These are phyloP conservation scores for Rhizophora apiculata DNA, from an alignment of 345 rosid genomes.

Conservation along the genomic window DNA sequence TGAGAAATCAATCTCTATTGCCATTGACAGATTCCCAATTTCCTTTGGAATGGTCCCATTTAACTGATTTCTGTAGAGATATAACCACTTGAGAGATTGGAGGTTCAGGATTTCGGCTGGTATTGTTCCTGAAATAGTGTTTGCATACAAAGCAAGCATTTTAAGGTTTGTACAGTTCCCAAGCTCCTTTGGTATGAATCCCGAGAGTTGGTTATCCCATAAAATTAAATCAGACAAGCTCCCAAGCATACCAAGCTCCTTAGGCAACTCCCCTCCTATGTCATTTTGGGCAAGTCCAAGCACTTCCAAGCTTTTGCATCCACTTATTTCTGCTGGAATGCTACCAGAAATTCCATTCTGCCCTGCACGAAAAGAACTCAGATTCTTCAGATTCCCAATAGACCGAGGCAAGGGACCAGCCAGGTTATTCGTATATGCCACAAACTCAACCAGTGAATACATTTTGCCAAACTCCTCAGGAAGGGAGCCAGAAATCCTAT, in stretches of 20 bases:
- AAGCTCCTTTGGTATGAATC: constrained; percentile 56
- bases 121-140: constrained; percentile 52
- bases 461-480: constrained; percentile 52
- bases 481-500: constrained; percentile 46
- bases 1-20: constrained; percentile 69
- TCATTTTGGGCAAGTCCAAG: constrained; percentile 78
- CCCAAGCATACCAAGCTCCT: constrained; percentile 49
- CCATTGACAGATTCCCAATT: constrained; percentile 50
- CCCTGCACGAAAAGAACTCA: constrained; percentile 63
- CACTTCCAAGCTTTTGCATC: constrained; percentile 61
- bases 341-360: constrained; percentile 60
- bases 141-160: constrained; percentile 72
- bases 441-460: constrained; percentile 56
- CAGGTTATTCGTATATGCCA: constrained; percentile 66
- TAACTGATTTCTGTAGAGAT: constrained; percentile 61
- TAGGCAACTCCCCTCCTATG: constrained; percentile 67
- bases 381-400: constrained; percentile 45
- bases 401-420: constrained; percentile 61
- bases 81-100: constrained; percentile 45
- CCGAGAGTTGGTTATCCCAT: constrained; percentile 67
- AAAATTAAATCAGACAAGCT: constrained; percentile 59
- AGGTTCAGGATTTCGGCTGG: constrained; percentile 64
- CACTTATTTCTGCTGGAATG: constrained; percentile 65
- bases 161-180: constrained; percentile 59
- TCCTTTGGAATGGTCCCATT: constrained; percentile 70